Base-by-base conservation (phyloP, 2,329 filamentous ascomycete species). In the Emergomyces pasteurianus region DNA sequence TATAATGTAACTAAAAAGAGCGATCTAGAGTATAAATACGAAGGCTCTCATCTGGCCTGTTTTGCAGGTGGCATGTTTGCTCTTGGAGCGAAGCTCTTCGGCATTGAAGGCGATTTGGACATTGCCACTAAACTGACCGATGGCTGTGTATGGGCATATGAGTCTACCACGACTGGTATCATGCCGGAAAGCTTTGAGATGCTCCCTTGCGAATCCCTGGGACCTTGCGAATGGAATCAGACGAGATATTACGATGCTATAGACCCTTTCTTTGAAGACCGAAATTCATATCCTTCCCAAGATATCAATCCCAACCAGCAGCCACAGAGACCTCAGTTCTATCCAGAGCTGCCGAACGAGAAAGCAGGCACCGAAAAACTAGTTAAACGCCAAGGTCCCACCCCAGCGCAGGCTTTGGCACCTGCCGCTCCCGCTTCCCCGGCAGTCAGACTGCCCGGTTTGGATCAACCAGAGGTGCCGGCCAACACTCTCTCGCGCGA, bases 31-130 rank as follows among this genome's bases (percentile, higher is more conserved):
- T 71, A 78, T 18, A 71, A 75, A 23, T 69, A 80, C 0, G 74
- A 78, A 61, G 75, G 72, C 28, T 77, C 80, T 60, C 80, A 83
- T 68, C 74, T 82, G 10, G 73, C 77, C 8, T 84, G 81, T 64
- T 83, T 82, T 64, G 73, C 77, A 0, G 81, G 81, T n/a, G 81
- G 80, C 18, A 82, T 83, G 79, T 78, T 83, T 46, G 80, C 75
- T 23, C 70, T 83, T 34, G 81, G 77, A 5, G 78, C 79, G 10
- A 77, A 76, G 58, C 72, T 83, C n/a, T 83, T 83, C 67, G 74
- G 77, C 21, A 72, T 77, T 8, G 74, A 76, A 0, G 72, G 75
- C 7, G 78, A 83, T 47, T 68, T 81, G n/a, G 73, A 77, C 10
- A 69, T 80, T 18, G 81, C 79, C 14, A 67, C 73, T 14, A 79